Conservation (phyloP, 495 filamentous ascomycete genomes). For the Trichoderma erinaceum region DNA sequence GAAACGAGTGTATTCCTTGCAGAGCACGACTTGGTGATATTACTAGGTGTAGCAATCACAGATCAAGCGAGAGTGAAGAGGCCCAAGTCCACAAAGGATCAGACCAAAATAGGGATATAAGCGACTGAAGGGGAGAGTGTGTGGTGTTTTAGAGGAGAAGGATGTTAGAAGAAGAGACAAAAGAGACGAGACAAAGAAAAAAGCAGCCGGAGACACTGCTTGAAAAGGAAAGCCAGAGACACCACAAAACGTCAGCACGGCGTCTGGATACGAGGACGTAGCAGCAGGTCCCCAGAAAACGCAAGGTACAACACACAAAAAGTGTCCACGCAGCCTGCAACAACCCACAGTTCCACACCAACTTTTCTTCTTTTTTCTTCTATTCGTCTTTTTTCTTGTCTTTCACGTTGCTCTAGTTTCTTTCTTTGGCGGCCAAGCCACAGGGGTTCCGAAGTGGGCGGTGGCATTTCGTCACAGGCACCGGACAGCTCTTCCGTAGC, state of each 20-base stretch:
- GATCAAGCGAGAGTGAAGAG: conserved; percentile 5
- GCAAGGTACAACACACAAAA: not conserved
- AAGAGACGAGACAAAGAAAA: not conserved
- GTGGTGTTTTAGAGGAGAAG: not conserved
- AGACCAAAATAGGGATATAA: not conserved
- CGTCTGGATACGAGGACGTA: not conserved
- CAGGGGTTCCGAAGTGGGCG: no score
- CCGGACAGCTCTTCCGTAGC: no score
- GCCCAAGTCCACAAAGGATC: not conserved
- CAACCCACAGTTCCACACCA: not conserved
- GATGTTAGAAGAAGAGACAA: not conserved
- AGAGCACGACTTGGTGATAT: not conserved
- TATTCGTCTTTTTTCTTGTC: no score
- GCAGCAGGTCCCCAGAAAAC: not conserved
- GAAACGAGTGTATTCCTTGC: not conserved
- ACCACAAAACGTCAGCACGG: not conserved
- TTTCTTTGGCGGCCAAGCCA: no score
- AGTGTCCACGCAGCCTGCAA: not conserved
- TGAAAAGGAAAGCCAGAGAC: conserved; percentile 1
- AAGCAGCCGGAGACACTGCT: not conserved
- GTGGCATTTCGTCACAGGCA: no score
- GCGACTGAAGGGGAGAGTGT: not conserved
- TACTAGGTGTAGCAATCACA: not conserved
- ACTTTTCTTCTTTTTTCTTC: no score
- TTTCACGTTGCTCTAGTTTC: no score